A percentile compares a stretch with the other conserved stretches of the same genome.
These are phyloP conservation scores for Stephanodiscus minutulus DNA, from an alignment of 108 stramenopile species.

Conservation along the genomic window DNA sequence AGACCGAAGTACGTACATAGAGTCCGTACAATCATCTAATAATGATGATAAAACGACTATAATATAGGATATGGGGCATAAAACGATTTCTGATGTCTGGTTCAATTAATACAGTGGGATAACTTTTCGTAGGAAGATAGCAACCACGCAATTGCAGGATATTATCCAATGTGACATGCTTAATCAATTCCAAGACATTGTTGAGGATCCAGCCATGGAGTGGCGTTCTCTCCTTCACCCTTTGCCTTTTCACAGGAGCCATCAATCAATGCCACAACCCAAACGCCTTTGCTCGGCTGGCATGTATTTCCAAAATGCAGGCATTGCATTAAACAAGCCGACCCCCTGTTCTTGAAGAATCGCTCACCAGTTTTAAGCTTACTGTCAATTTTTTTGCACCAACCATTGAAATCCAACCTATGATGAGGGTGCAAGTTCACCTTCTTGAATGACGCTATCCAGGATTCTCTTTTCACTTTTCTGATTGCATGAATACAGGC, in stretches of 20 bases:
- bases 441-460: background rate
- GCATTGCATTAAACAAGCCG: slow-evolving; percentile 16
- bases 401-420: background rate
- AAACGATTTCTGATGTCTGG: background rate
- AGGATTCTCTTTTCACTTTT: background rate
- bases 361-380: slow-evolving; percentile 9
- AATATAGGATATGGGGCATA: no score
- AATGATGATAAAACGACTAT: no score
- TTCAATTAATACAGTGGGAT: slow-evolving; percentile 13
- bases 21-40: no score
- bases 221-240: background rate
- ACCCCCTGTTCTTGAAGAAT: slow-evolving; percentile 15
- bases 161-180: slow-evolving; percentile 1
- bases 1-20: no score
- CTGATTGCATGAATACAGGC: background rate
- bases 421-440: background rate
- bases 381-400: background rate
- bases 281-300: background rate
- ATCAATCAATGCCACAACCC: slow-evolving; percentile 1
- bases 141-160: slow-evolving; percentile 15
- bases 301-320: slow-evolving; percentile 16
- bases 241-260: background rate
- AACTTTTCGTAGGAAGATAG: slow-evolving; percentile 6
- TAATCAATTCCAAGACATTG: background rate
- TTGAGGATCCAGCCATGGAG: slow-evolving; percentile 4